Base-by-base conservation (phyloP, 1,284 basidiomycete genomes). In the Cutaneotrichosporon sp. region DNA sequence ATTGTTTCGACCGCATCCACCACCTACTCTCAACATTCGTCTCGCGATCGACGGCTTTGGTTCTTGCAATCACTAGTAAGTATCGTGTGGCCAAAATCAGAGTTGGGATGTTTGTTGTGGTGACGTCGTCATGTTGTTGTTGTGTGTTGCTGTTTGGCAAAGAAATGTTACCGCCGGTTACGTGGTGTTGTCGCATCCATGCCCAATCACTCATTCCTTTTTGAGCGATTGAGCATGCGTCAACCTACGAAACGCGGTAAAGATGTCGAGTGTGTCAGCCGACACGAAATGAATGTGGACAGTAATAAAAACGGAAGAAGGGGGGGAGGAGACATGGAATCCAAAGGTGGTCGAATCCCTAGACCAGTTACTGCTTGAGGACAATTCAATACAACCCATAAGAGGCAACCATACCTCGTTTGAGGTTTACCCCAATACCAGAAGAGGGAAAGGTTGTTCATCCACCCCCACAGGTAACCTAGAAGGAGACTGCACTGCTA, bases 351-450 rank as follows among this genome's bases (percentile, higher is more conserved):
- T 36, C 18, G 8, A 18, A 46, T 8, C 40, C 40, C 14, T 16
- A 46, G 18, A 46, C 1, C 42, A 46, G 42, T 46, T 46, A 46
- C 52, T 53, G 52, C 52, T 32, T 34, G 42, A 46, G 42, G 42
- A 46, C 42, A 46, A 2, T 13, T n/a, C 40, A 16, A 46, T 16
- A 46, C 51, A 1, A 52, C 46, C 40, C 56, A 57, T 38, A 42
- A 57, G 38, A 56, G 53, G 53, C 53, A 56, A 56, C 53, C 31
- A 56, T 56, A 2, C 36, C 16, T 13, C n/a, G 53, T 56, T 56
- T 56, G 32, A 40, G 36, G 34, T 46, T 46, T 46, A n/a, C 18
- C 42, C 42, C 42, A 16, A 46, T 46, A 46, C 42, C 42, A 46
- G 42, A 46, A 46, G 42, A 46, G 42, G 42, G 42, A 46, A 46